Conservation (phyloP, 208 protist genomes). For the Leishmania major region DNA sequence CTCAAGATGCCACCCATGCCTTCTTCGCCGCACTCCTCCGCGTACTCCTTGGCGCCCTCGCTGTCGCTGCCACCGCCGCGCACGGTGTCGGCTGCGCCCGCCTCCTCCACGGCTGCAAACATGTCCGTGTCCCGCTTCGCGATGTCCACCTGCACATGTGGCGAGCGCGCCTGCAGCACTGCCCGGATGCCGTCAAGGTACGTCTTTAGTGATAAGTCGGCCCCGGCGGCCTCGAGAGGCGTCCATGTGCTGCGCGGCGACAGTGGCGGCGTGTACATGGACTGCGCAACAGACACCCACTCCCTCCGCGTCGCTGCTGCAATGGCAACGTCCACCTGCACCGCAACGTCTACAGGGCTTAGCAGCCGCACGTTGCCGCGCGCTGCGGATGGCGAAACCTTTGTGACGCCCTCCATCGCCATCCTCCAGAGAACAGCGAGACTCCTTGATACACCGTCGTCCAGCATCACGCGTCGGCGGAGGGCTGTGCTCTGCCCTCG, state of each 20-base stretch:
- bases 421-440: slow-evolving; percentile 19
- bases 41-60: slow-evolving; percentile 15
- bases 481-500: slow-evolving; percentile 1
- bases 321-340: slow-evolving; percentile 44
- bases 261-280: slow-evolving; percentile 15
- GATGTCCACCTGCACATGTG: slow-evolving; percentile 21
- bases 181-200: slow-evolving; percentile 14
- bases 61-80: slow-evolving; percentile 27
- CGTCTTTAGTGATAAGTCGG: background rate
- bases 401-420: slow-evolving; percentile 8
- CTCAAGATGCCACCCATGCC: slow-evolving; percentile 19
- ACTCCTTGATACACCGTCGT: slow-evolving; percentile 18
- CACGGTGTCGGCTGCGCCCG: slow-evolving; percentile 4
- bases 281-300: slow-evolving; percentile 40
- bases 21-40: slow-evolving; percentile 24
- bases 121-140: slow-evolving; percentile 11
- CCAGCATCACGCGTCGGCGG: slow-evolving; percentile 18
- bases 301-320: slow-evolving; percentile 26
- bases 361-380: slow-evolving; percentile 8
- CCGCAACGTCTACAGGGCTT: slow-evolving; percentile 29
- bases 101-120: slow-evolving; percentile 8
- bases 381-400: background rate
- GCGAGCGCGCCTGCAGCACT: slow-evolving; percentile 25
- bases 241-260: background rate
- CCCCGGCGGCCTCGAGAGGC: background rate